These are phyloP conservation scores for Phlebiopsis flavidoalba DNA, from an alignment of 768 basidiomycete genomes.

Conservation along the genomic window DNA sequence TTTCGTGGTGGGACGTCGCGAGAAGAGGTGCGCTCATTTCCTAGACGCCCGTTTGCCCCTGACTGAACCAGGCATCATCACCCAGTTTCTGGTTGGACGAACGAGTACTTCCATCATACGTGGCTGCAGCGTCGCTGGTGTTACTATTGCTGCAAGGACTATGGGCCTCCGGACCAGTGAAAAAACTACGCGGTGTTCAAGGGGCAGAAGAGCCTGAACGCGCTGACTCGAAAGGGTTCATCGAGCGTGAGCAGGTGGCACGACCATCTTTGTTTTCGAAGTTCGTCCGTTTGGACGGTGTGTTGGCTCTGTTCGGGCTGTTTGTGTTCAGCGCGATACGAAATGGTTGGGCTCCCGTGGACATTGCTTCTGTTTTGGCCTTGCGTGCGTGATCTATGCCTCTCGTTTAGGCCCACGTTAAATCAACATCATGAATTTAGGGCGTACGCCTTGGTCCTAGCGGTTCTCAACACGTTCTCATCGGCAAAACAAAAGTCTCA, in stretches of 20 bases:
- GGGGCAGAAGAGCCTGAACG: background rate
- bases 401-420: background rate
- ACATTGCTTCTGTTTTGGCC: background rate
- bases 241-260: conserved; percentile 1
- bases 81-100: conserved; percentile 11
- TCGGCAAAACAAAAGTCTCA: background rate
- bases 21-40: background rate
- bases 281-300: conserved; percentile 1
- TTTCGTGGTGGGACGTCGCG: background rate
- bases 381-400: background rate
- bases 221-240: background rate
- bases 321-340: background rate
- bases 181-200: background rate
- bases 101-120: conserved; percentile 6
- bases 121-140: conserved; percentile 5
- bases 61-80: background rate
- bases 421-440: conserved; percentile 4
- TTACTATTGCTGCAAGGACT: background rate
- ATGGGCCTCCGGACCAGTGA: background rate
- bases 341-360: background rate
- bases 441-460: conserved; percentile 18
- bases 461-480: conserved; percentile 13
- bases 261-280: conserved; percentile 8
- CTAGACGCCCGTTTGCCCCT: background rate
- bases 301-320: conserved; percentile 1